Conservation (phyloP, 2,329 filamentous ascomycete genomes). For the Aspergillus persii region DNA sequence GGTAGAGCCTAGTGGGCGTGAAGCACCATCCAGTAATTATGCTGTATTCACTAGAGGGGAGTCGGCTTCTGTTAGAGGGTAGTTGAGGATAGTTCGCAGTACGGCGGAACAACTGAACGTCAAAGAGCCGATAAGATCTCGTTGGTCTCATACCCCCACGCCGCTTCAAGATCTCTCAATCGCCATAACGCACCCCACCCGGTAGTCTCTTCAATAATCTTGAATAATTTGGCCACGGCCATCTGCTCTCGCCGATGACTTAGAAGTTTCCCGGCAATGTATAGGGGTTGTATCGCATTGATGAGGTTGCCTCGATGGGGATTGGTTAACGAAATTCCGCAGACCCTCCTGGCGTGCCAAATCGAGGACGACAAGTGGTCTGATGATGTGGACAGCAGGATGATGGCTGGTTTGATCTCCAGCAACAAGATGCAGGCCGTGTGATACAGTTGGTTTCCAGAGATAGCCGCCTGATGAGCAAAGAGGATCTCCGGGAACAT, state of each 20-base stretch:
- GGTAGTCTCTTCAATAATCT: slow-evolving; percentile 50
- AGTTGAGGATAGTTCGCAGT: not conserved
- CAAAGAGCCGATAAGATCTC: slow-evolving; percentile 18
- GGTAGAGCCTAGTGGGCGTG: not conserved
- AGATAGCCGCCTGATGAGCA: slow-evolving; percentile 54
- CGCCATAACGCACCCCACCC: slow-evolving; percentile 55
- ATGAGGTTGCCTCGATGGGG: slow-evolving; percentile 54
- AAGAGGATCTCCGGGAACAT: slow-evolving; percentile 55
- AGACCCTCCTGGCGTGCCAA: slow-evolving; percentile 56
- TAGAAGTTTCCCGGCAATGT: slow-evolving; percentile 53
- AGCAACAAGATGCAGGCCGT: slow-evolving; percentile 54
- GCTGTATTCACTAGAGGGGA: not conserved
- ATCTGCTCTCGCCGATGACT: slow-evolving; percentile 48
- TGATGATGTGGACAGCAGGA: slow-evolving; percentile 10
- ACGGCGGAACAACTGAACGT: not conserved
- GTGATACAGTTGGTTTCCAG: slow-evolving; percentile 56
- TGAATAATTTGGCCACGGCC: slow-evolving; percentile 39
- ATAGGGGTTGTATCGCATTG: slow-evolving; percentile 57
- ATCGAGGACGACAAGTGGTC: slow-evolving; percentile 40
- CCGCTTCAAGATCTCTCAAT: slow-evolving; percentile 48
- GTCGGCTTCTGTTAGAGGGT: not conserved
- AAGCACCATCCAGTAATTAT: not conserved
- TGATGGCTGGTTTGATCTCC: slow-evolving; percentile 39
- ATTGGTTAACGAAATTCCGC: slow-evolving; percentile 56
- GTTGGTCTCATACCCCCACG: slow-evolving; percentile 27